Conservation (phyloP, 169 alveolate genomes). For the Amoebophrya sp. region DNA sequence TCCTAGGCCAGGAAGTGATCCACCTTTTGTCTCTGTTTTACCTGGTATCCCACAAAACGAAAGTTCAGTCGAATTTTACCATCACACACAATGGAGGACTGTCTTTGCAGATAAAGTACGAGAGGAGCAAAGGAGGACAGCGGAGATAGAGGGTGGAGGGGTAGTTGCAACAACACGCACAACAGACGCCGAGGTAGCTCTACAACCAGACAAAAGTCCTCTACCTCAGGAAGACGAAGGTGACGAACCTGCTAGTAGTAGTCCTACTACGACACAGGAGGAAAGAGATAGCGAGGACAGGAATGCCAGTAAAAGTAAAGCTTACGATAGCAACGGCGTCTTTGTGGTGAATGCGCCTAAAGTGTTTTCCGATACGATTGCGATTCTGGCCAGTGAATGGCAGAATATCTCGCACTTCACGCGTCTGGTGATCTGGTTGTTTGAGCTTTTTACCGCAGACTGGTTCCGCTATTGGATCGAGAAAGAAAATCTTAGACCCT, state of each 20-base stretch:
- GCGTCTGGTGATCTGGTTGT: conserved; percentile 4
- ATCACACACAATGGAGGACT: background rate
- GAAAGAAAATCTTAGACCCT: background rate
- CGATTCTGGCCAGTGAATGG: background rate
- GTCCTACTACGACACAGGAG: background rate
- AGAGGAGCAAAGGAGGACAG: background rate
- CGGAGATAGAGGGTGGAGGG: background rate
- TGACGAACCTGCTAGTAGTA: background rate
- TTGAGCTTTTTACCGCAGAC: background rate
- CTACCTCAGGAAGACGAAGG: background rate
- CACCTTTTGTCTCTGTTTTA: background rate
- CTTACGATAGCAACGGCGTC: background rate
- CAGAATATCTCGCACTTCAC: background rate
- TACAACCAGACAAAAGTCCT: too few species aligned
- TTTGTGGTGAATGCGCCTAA: background rate
- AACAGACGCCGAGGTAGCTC: background rate
- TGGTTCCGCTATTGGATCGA: background rate
- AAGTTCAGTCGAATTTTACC: background rate
- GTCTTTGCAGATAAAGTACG: background rate
- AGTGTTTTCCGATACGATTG: background rate
- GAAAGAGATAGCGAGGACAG: background rate
- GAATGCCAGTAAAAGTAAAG: background rate
- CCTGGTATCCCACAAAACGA: background rate
- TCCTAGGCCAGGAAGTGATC: background rate
- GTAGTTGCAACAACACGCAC: background rate